Evolutionary conservation across 1,284 basidiomycete genomes (phyloP), one percentile per base, ranked within the genome.

Genomic region (Cutaneotrichosporon sp.): DNA sequence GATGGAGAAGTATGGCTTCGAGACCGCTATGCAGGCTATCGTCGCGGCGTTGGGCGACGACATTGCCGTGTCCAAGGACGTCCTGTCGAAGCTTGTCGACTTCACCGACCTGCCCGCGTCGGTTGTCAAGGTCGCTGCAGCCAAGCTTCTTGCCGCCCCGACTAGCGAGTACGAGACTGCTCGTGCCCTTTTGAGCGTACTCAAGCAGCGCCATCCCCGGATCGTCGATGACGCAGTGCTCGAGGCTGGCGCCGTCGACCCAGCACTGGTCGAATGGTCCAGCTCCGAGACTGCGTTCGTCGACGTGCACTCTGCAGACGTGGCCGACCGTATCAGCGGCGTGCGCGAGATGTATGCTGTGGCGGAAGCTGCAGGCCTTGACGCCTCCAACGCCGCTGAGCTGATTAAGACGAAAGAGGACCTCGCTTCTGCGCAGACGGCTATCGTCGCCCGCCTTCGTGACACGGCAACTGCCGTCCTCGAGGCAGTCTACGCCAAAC

Each of bases 391-490:
- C 31, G 59, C 52, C 4, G 45, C 49, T 1, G 46, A 44, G 27
- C 38, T 61, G 4, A 34, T 55, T 27, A 44, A 46, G 32, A 45
- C 54, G 2, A 44, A 61, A 19, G 59, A 60, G 25, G 62, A 66
- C 43, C 49, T 59, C 16, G 37, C 49, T 1, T 70, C 70, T 5
- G 59, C 71, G n/a, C 64, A 62, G 42, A 58, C 65, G 8, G 67
- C 70, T 2, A 39, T 78, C 5, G 50, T 84, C 17, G 79, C 82
- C 12, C 81, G 87, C 2, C 67, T 88, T 3, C 79, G 83, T 44
- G 90, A 94, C 63, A 76, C 79, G 4, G 79, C 82, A 31, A 57
- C 75, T 2, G 62, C 71, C 0, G 86, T 93, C 9, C 70, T 90
- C 11, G 77, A 84, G 32, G 80, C 79, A 0, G 74, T 93, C 2